These are phyloP conservation scores for Vachellia collinsii DNA, from an alignment of 306 rosid species.

Conservation along the genomic window DNA sequence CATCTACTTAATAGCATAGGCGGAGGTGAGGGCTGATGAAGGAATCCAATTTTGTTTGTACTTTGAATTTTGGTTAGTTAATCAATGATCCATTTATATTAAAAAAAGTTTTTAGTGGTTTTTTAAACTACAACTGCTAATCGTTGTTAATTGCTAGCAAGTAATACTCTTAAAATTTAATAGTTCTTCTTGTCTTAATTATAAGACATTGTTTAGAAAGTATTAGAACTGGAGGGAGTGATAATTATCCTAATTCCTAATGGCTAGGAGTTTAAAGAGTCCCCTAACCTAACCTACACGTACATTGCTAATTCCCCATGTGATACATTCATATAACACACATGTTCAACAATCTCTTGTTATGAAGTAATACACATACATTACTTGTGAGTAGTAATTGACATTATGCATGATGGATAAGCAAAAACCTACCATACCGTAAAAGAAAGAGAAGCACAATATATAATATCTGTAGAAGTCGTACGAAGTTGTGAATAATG, in stretches of 20 bases:
- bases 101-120: no score
- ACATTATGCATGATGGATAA: background rate
- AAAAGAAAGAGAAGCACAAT: background rate
- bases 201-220: no score
- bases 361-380: background rate
- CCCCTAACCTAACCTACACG: background rate
- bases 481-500: slow-evolving; percentile 26
- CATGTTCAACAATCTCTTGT: background rate
- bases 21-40: no score
- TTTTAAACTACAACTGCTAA: background rate
- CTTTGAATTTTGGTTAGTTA: no score
- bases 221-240: no score
- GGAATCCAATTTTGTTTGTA: no score
- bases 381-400: background rate
- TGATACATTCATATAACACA: background rate
- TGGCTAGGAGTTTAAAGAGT: background rate
- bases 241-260: background rate
- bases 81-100: no score
- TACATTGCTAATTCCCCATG: background rate
- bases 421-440: background rate
- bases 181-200: no score
- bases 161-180: no score
- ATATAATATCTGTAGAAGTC: background rate
- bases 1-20: no score
- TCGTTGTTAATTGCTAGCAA: no score